These are phyloP conservation scores for Aurifilum marmelostoma DNA, from an alignment of 2,329 filamentous ascomycete species.

Conservation along the genomic window DNA sequence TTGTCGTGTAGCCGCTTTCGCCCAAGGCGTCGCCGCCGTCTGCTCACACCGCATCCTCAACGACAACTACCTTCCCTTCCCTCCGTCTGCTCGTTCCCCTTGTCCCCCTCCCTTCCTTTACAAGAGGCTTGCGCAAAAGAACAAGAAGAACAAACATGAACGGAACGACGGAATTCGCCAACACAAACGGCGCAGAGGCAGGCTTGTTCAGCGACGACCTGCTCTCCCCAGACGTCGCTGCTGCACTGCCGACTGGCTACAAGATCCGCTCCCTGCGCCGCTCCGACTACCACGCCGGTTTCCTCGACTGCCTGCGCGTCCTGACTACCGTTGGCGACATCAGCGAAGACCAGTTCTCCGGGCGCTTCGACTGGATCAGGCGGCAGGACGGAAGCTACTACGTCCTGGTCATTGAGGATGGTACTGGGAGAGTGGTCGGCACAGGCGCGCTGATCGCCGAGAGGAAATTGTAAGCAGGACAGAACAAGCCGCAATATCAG, in stretches of 20 bases:
- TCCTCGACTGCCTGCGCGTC: slow-evolving; percentile 88
- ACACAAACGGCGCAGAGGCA: slow-evolving; percentile 42
- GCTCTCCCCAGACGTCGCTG: slow-evolving; percentile 74
- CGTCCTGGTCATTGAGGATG: slow-evolving; percentile 82
- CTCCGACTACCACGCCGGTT: slow-evolving; percentile 78
- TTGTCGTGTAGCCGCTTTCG: not conserved
- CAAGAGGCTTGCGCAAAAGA: not conserved
- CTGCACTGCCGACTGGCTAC: slow-evolving; percentile 79
- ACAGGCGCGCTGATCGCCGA: slow-evolving; percentile 90
- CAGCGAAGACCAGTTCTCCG: slow-evolving; percentile 70
- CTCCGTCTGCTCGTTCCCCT: not conserved
- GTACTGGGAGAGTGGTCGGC: slow-evolving; percentile 72
- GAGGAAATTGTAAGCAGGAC: slow-evolving; percentile 73
- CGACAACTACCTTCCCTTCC: not conserved
- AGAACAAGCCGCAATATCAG: not conserved
- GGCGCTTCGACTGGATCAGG: slow-evolving; percentile 82
- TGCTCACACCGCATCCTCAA: not conserved
- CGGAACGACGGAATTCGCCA: slow-evolving; percentile 19
- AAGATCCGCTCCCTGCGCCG: slow-evolving; percentile 77
- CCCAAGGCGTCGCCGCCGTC: not conserved
- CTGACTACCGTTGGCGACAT: slow-evolving; percentile 93
- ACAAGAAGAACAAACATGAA: slow-evolving; percentile 2
- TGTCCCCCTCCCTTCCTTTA: not conserved
- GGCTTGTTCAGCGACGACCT: slow-evolving; percentile 79
- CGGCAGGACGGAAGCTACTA: slow-evolving; percentile 78